phyloP scores from a whole-genome alignment of 2,329 filamentous ascomycete genomes.

The Phaeophleospora eucalypticola region DNA sequence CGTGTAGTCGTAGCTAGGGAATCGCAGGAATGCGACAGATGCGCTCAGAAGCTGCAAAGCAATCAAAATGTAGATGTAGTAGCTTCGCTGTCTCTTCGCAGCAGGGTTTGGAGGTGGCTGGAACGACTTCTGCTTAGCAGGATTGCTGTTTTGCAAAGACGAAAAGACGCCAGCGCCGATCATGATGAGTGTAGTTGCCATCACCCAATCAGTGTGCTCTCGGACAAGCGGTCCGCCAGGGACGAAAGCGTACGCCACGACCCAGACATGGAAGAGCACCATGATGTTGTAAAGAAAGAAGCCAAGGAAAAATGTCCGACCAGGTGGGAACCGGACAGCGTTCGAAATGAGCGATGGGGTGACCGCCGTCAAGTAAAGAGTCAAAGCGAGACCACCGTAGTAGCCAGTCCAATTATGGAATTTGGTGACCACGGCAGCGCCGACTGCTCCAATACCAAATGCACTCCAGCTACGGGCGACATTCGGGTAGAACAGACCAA shows the following conservation, averaged over 20 bases:
- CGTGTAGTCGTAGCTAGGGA: constrained; percentile 86
- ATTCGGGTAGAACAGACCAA: constrained; percentile 69
- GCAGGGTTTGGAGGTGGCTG: constrained; percentile 41
- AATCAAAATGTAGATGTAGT: constrained; percentile 69
- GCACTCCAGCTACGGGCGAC: constrained; percentile 73
- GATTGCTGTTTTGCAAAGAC: constrained; percentile 44
- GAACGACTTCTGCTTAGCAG: constrained; percentile 37
- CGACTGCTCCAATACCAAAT: constrained; percentile 72
- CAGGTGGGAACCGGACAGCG: constrained; percentile 72
- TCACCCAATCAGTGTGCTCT: constrained; percentile 94
- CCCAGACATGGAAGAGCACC: constrained; percentile 97
- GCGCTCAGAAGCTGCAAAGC: constrained; percentile 75
- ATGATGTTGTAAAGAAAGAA: constrained; percentile 91
- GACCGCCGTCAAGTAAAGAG: constrained; percentile 77
- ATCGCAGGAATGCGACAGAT: constrained; percentile 78
- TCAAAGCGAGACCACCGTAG: constrained; percentile 71
- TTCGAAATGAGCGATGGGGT: constrained; percentile 70
- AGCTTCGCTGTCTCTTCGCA: constrained; percentile 55
- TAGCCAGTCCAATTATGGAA: constrained; percentile 84
- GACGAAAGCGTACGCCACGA: constrained; percentile 96
- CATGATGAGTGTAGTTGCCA: constrained; percentile 77
- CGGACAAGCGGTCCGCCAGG: constrained; percentile 88
- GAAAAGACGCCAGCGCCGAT: constrained; percentile 84
- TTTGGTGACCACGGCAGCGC: constrained; percentile 72
- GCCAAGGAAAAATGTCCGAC: constrained; percentile 76